These are phyloP conservation scores for Sporothrix schenckii DNA, from an alignment of 2,329 filamentous ascomycete species.

Conservation along the genomic window DNA sequence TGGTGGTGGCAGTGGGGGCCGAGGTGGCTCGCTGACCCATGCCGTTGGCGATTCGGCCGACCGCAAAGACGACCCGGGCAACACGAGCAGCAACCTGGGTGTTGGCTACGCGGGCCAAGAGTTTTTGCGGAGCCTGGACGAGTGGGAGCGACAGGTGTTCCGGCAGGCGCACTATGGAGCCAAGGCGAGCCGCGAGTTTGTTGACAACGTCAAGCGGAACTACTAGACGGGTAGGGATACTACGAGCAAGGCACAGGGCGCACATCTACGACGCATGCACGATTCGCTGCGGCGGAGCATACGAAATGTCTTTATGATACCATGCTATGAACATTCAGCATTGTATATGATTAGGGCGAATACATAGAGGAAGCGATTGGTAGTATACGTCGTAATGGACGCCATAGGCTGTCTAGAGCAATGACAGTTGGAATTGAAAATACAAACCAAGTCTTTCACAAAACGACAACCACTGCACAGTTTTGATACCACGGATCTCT, in stretches of 20 bases:
- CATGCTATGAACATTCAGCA: background rate
- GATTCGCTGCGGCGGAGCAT: background rate
- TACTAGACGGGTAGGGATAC: slow-evolving; percentile 29
- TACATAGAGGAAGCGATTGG: background rate
- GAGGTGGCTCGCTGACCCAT: slow-evolving; percentile 48
- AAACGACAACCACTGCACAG: background rate
- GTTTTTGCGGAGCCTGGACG: slow-evolving; percentile 84
- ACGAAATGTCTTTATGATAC: slow-evolving; percentile 7
- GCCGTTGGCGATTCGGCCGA: background rate
- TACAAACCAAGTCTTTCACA: background rate
- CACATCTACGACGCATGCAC: background rate
- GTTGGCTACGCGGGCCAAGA: slow-evolving; percentile 70
- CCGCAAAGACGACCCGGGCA: slow-evolving; percentile 65
- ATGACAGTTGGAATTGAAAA: background rate
- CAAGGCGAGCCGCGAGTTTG: slow-evolving; percentile 71
- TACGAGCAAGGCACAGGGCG: background rate
- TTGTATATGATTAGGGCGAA: background rate
- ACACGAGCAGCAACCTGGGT: slow-evolving; percentile 51
- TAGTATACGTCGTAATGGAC: background rate
- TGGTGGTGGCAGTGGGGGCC: slow-evolving; percentile 52
- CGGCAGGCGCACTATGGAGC: slow-evolving; percentile 73
- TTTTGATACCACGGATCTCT: background rate
- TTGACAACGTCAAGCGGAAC: slow-evolving; percentile 60
- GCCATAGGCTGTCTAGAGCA: background rate
- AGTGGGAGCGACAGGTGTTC: slow-evolving; percentile 81